These are phyloP conservation scores for Ploettnerulaceae sp. DNA, from an alignment of 2,329 filamentous ascomycete genomes.

Conservation along the genomic window DNA sequence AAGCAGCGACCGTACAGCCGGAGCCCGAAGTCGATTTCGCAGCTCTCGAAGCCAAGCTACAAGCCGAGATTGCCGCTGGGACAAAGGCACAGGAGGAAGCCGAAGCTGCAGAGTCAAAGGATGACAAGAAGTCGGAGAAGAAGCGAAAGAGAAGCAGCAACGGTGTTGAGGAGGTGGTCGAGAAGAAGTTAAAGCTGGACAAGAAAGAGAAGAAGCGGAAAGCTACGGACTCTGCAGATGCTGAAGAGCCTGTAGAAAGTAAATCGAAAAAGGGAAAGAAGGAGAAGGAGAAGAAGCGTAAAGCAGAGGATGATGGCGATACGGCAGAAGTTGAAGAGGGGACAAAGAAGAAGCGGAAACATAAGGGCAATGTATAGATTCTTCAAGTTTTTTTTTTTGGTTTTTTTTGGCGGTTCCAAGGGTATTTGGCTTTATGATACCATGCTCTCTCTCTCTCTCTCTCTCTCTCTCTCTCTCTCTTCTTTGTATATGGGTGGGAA, in stretches of 20 bases:
- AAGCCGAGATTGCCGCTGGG: conserved; percentile 24
- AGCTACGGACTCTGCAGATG: conserved; percentile 1
- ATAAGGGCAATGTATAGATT: background rate
- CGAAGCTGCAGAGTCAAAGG: conserved; percentile 3
- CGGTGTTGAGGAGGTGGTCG: conserved; percentile 8
- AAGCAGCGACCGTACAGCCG: background rate
- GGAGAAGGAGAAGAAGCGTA: conserved; percentile 17
- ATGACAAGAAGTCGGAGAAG: conserved; percentile 14
- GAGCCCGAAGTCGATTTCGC: conserved; percentile 20
- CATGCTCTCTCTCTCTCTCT: background rate
- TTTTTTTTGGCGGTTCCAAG: background rate
- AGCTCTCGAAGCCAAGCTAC: conserved; percentile 21
- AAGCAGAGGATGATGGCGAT: conserved; percentile 10
- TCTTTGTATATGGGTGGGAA: background rate
- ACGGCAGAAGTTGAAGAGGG: conserved; percentile 7
- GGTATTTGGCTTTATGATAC: conserved; percentile 7
- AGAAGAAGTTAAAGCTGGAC: conserved; percentile 17
- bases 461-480: background rate
- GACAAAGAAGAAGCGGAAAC: conserved; percentile 10
- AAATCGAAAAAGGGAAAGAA: conserved; percentile 12
- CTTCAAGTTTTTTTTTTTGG: background rate
- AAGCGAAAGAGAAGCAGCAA: conserved; percentile 18
- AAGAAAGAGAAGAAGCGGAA: conserved; percentile 12
- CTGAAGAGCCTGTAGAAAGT: background rate
- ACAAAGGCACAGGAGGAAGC: conserved; percentile 16